Conservation (phyloP, 2,329 filamentous ascomycete species). For the Magnaporthiopsis incrustans region DNA sequence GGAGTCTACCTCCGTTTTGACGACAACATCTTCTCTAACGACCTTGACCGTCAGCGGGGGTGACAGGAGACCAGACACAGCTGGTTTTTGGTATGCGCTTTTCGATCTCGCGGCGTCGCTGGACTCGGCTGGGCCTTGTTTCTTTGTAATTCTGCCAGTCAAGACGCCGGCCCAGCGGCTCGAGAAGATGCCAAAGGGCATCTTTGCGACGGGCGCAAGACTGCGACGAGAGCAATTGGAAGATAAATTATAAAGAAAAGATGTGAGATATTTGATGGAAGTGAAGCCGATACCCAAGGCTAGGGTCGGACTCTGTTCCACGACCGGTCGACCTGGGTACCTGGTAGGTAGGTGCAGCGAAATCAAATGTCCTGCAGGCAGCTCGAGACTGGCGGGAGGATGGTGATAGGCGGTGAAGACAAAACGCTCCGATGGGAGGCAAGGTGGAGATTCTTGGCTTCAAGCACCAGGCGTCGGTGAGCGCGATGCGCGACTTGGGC, state of each 20-base stretch:
- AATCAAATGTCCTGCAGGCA: too few relatives aligned
- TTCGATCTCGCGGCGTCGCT: neutral
- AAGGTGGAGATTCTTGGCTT: too few relatives aligned
- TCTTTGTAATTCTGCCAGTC: conserved; percentile 2
- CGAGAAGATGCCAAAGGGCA: neutral
- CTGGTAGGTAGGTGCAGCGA: too few relatives aligned
- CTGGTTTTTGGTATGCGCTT: neutral
- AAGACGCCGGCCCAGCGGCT: neutral
- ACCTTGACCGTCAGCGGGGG: neutral
- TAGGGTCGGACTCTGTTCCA: too few relatives aligned
- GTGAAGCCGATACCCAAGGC: too few relatives aligned
- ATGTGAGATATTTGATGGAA: neutral
- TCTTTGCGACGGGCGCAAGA: neutral
- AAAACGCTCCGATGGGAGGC: too few relatives aligned
- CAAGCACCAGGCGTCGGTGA: too few relatives aligned
- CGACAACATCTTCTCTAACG: neutral
- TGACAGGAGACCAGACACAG: neutral
- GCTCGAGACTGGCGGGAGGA: too few relatives aligned
- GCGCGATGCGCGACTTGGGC: too few relatives aligned
- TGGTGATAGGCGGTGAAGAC: too few relatives aligned
- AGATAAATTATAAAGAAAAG: neutral
- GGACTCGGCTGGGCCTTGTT: neutral
- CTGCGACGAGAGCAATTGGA: neutral
- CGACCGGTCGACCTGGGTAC: too few relatives aligned
- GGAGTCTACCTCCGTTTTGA: conserved; percentile 1